Evolutionary conservation across 2,329 filamentous ascomycete genomes (phyloP), one percentile per base, ranked within the genome.

Genomic region (Arachnomyces sp.): DNA sequence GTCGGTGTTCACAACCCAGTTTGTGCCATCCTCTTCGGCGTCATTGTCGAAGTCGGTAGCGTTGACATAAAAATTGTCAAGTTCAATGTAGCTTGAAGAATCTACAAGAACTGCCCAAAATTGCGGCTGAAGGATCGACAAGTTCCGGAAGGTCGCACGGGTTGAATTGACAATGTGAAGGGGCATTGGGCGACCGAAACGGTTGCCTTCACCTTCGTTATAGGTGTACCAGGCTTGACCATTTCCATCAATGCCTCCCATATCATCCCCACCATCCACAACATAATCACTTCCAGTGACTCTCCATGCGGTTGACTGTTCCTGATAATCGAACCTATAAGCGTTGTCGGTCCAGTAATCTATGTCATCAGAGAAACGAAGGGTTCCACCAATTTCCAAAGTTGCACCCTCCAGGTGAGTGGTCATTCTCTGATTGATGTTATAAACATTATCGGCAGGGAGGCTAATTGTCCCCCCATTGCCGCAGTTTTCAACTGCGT

Each of bases 211-310:
- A 11, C 63, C 60, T 18, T 60, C 54, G 36, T 67, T 65, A 54
- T 67, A 73, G 44, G 74, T 65, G 49, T 80, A 79, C 76, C 76
- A 80, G 2, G 68, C 65, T 49, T 78, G 71, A 2, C 77, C 77
- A 49, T 80, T 79, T 7, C 77, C 76, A 50, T n/a, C 68, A 89
- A 89, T 73, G 83, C 84, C 31, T 88, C 86, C 56, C 75, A 89
- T 41, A 86, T 85, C 70, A 88, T 88, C 72, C 84, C 84, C 32
- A 82, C 77, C 51, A 92, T 86, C 33, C 93, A 93, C 67, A 86
- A 92, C 67, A 93, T 93, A 57, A 84, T 95, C 66, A 84, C n/a
- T n/a, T n/a, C n/a, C n/a, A n/a, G 79, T 66, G 11, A 80, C 57
- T 2, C 71, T 76, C 69, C 71, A 77, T 1, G 71, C 73, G 0